phyloP scores from a whole-genome alignment of 768 basidiomycete species.

The Imleria badia region DNA sequence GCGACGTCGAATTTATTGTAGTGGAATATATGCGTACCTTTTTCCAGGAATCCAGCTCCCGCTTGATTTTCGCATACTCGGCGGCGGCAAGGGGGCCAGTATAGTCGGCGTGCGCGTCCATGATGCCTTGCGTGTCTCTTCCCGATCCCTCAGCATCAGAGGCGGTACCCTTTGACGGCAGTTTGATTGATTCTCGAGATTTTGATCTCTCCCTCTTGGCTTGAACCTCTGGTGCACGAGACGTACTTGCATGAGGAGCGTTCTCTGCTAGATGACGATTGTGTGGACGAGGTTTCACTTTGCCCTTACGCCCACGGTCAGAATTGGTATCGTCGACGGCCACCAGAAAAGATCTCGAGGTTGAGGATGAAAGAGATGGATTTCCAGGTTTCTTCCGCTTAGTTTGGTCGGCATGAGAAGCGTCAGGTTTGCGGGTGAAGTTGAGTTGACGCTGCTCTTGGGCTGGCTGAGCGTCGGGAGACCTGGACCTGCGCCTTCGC shows the following conservation, averaged over 20 bases:
- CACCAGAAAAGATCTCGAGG: slow-evolving; percentile 28
- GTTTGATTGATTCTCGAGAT: slow-evolving; percentile 33
- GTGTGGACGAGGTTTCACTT: slow-evolving; percentile 27
- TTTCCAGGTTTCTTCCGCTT: slow-evolving; percentile 33
- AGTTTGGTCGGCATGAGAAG: slow-evolving; percentile 20
- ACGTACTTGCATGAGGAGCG: slow-evolving; percentile 7
- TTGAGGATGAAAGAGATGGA: slow-evolving; percentile 11
- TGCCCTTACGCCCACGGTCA: slow-evolving; percentile 35
- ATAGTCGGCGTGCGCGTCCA: slow-evolving; percentile 21
- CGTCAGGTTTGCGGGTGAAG: slow-evolving; percentile 20
- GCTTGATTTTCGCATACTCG: slow-evolving; percentile 55
- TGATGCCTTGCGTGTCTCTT: slow-evolving; percentile 17
- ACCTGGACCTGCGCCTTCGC: slow-evolving; percentile 36
- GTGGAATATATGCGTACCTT: slow-evolving; percentile 31
- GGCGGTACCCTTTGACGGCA: slow-evolving; percentile 20
- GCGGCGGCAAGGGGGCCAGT: slow-evolving; percentile 41
- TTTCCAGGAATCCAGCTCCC: slow-evolving; percentile 57
- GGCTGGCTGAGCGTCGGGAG: slow-evolving; percentile 29
- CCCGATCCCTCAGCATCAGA: slow-evolving; percentile 32
- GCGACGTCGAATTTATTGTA: background rate
- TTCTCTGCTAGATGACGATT: slow-evolving; percentile 24
- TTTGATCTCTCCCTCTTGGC: slow-evolving; percentile 36
- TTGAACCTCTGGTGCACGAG: slow-evolving; percentile 9
- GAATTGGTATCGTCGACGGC: slow-evolving; percentile 27
- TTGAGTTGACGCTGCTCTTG: slow-evolving; percentile 17